phyloP scores from a whole-genome alignment of 2,329 filamentous ascomycete genomes.

The Colletotrichum spaethianum region DNA sequence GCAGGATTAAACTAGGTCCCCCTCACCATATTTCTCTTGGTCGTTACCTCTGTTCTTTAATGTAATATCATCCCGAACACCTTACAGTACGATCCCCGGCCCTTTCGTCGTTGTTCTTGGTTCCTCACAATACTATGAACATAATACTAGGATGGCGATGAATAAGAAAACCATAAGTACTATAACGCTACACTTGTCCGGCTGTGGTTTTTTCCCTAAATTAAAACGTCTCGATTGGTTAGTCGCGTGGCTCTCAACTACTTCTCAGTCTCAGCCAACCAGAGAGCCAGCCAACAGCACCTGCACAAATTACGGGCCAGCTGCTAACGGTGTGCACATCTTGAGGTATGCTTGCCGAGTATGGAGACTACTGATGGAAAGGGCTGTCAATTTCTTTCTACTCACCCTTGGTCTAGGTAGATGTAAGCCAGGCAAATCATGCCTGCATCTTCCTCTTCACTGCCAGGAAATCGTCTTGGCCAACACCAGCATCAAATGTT shows the following conservation, averaged over 20 bases:
- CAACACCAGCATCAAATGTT: neutral
- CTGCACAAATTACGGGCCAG: conserved; percentile 25
- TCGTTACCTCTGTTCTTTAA: neutral
- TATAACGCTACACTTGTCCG: too few relatives aligned
- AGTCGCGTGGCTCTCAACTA: neutral
- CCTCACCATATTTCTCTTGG: neutral
- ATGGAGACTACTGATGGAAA: neutral
- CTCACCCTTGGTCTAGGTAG: neutral
- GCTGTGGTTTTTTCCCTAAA: neutral
- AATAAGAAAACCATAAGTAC: too few relatives aligned
- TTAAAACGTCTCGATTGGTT: neutral
- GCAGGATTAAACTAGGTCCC: neutral
- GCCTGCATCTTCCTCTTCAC: neutral
- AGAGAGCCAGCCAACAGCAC: conserved; percentile 17
- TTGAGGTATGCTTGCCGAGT: neutral
- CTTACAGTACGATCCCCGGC: neutral
- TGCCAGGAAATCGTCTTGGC: neutral
- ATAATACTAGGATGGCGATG: neutral
- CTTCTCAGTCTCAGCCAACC: conserved; percentile 28
- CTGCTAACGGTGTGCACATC: neutral
- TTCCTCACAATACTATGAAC: neutral
- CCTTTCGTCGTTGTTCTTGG: neutral
- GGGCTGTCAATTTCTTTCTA: neutral
- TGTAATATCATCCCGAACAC: neutral
- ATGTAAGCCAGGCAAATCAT: neutral